Conservation (phyloP, 768 basidiomycete species). For the Clitopilus hobsonii region DNA sequence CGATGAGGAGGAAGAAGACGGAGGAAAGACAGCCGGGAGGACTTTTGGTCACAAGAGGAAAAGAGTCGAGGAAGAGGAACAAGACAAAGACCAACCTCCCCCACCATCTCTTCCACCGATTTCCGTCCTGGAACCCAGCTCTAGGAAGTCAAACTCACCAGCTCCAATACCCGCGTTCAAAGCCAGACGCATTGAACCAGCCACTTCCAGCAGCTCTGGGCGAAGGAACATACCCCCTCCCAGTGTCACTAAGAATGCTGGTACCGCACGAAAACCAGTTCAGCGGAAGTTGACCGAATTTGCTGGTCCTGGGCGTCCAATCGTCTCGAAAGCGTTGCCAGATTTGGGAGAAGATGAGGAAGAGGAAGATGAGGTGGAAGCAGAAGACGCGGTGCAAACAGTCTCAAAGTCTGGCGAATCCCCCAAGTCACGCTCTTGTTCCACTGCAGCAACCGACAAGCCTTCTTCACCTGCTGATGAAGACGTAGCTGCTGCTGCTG, state of each 20-base stretch:
- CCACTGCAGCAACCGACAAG: too few species aligned
- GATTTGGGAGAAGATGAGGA: conserved; percentile 8
- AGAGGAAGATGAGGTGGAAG: conserved; percentile 17
- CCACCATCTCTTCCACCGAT: background rate
- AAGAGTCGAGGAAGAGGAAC: background rate
- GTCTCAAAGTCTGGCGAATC: too few species aligned
- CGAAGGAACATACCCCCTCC: background rate
- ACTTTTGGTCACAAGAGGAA: too few species aligned
- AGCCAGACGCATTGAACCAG: background rate
- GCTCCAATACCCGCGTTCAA: background rate
- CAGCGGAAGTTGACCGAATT: conserved; percentile 47
- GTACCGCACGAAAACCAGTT: conserved; percentile 25
- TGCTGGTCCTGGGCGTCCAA: conserved; percentile 47
- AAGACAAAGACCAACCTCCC: background rate
- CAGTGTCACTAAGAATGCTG: conserved; percentile 8
- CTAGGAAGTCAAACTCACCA: background rate
- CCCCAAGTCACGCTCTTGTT: too few species aligned
- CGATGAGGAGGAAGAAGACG: background rate
- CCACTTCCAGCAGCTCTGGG: background rate
- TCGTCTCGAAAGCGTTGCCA: too few species aligned
- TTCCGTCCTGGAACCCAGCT: background rate
- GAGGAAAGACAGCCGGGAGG: background rate
- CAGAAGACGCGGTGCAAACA: conserved; percentile 14
- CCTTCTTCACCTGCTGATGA: too few species aligned
- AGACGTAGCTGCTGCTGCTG: background rate